Evolutionary conservation across 2,329 filamentous ascomycete species (phyloP).

Genomic region (Alternaria brassicae): DNA sequence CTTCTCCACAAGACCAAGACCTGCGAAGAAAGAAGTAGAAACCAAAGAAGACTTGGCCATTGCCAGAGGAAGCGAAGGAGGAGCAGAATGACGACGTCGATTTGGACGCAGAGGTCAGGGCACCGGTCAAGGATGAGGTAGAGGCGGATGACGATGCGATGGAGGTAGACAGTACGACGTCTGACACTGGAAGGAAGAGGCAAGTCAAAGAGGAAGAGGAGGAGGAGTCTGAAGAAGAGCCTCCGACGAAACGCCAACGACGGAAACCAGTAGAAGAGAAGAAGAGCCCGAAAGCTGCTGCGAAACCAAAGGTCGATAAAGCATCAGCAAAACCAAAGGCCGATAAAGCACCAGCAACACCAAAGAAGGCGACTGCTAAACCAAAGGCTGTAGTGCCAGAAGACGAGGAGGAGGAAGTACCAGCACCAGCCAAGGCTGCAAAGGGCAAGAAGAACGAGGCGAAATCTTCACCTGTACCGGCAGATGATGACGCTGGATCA

Average conservation of each 20-base stretch:
- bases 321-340: constrained; percentile 25
- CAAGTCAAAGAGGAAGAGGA: constrained; percentile 40
- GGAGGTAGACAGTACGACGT: constrained; percentile 35
- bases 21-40: constrained; percentile 51
- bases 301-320: constrained; percentile 30
- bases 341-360: constrained; percentile 26
- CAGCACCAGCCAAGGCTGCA: constrained; percentile 21
- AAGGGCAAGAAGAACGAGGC: constrained; percentile 28
- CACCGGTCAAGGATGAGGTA: constrained; percentile 27
- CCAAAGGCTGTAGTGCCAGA: constrained; percentile 25
- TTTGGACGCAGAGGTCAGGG: constrained; percentile 27
- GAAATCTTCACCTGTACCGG: constrained; percentile 34
- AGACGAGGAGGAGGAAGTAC: constrained; percentile 31
- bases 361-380: constrained; percentile 26
- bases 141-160: constrained; percentile 31
- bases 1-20: constrained; percentile 65
- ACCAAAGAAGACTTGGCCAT: constrained; percentile 30
- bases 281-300: constrained; percentile 22
- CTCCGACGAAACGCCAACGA: constrained; percentile 46
- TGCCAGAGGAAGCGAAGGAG: constrained; percentile 25
- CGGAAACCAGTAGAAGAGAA: constrained; percentile 38
- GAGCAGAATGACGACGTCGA: constrained; percentile 24
- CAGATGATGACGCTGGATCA: constrained; percentile 30
- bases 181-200: constrained; percentile 42
- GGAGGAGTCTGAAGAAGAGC: constrained; percentile 47